Conservation (phyloP, 1,284 basidiomycete species). For the Apiotrichum domesticum region DNA sequence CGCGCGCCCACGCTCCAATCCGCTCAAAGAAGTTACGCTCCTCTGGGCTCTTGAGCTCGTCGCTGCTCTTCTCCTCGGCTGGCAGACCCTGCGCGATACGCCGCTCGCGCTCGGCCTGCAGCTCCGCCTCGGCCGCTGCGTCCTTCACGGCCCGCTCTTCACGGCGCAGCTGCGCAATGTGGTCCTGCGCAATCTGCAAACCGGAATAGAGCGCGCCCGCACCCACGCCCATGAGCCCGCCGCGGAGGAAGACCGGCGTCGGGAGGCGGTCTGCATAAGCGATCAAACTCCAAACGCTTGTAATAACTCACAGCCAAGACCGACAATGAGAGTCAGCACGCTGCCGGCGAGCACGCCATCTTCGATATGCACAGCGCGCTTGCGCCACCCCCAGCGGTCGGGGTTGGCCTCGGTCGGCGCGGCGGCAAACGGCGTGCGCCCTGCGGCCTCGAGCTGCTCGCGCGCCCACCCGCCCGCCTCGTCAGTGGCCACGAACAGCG, state of each 20-base stretch:
- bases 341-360: conserved; percentile 41
- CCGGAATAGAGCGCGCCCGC: conserved; percentile 32
- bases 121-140: conserved; percentile 4
- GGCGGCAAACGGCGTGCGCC: not conserved
- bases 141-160: conserved; percentile 9
- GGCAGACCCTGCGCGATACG: not conserved
- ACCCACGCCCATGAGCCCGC: conserved; percentile 30
- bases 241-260: conserved; percentile 30
- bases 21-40: not conserved
- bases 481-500: conserved; percentile 33
- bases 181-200: conserved; percentile 32
- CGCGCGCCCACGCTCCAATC: not conserved
- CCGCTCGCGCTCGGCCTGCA: not conserved
- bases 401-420: conserved; percentile 3
- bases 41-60: not conserved
- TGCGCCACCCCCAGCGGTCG: conserved; percentile 28
- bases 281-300: not conserved
- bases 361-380: conserved; percentile 29
- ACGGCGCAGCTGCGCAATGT: conserved; percentile 21
- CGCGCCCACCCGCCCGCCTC: conserved; percentile 34
- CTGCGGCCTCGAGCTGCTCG: conserved; percentile 19
- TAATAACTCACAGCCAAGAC: conserved; percentile 32
- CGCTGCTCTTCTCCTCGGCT: not conserved
- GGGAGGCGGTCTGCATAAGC: conserved; percentile 35
- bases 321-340: conserved; percentile 29